A percentile compares a stretch with the other conserved stretches of the same genome.
phyloP scores from a whole-genome alignment of 1,139 yeast genomes.

The Taphrina confusa region DNA sequence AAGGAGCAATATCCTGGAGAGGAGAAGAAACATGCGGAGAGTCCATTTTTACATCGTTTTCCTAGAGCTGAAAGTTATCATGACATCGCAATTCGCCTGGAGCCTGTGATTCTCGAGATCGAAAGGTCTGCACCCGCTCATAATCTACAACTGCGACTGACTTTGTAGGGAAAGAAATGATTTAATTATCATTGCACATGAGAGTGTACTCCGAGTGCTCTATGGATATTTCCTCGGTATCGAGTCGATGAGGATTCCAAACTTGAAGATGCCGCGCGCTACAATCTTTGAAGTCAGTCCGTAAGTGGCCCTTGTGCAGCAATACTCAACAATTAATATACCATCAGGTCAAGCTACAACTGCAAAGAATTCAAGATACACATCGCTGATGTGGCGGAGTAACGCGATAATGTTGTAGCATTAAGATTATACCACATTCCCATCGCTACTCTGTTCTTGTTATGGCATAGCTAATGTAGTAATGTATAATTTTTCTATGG shows the following conservation, averaged over 20 bases:
- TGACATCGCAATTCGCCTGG: conserved; percentile 90
- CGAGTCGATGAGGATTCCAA: conserved; percentile 69
- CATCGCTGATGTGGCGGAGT: conserved; percentile 11
- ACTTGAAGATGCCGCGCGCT: conserved; percentile 20
- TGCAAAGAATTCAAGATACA: conserved; percentile 9
- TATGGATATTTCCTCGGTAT: conserved; percentile 95
- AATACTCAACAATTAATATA: background rate
- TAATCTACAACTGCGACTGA: conserved; percentile 45
- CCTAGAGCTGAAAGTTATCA: conserved; percentile 94
- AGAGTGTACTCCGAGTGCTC: conserved; percentile 79
- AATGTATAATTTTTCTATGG: background rate
- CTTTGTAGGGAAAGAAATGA: conserved; percentile 89
- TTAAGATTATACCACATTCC: background rate
- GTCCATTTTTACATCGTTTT: conserved; percentile 90
- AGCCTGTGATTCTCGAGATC: conserved; percentile 68
- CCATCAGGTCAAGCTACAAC: conserved; percentile 12
- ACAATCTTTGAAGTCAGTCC: conserved; percentile 33
- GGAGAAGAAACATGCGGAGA: conserved; percentile 62
- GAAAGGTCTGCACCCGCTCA: conserved; percentile 3
- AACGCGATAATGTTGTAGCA: too few species aligned
- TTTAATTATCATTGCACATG: conserved; percentile 87
- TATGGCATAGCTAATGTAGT: too few species aligned
- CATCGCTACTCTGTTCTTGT: too few species aligned
- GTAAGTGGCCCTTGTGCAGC: background rate
- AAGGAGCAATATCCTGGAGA: conserved; percentile 65